Evolutionary conservation across 345 rosid species (phyloP), one percentile per base, ranked within the genome.

Genomic region (Moringa oleifera): DNA sequence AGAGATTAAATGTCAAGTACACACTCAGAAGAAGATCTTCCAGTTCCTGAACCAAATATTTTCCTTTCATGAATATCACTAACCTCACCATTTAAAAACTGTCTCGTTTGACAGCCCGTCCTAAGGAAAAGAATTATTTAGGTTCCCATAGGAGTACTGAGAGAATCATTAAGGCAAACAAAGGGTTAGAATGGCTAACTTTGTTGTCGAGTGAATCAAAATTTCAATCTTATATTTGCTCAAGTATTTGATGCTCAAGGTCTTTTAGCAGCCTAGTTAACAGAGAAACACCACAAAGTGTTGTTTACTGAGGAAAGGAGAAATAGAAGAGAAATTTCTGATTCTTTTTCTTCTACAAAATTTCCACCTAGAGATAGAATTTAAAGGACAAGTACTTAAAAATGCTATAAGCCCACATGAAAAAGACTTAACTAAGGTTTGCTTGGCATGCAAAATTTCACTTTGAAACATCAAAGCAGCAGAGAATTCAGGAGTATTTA

Each of bases 141-240:
- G 33, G 33, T 28, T 28, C 33, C 33, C 3, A 28, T 2, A 28
- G 33, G 33, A 28, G 5, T 28, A 2, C 33, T 2, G 33, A 28
- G 8, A 28, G 8, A 3, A 2, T 28, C 8, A 28, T 28, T 28
- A 8, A 28, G 3, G 3, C 8, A 28, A 28, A 28, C 33, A 3
- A 8, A 28, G 33, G 33, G 33, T 2, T 28, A 28, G 8, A 28
- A 2, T 28, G 8, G 33, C 33, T 28, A 33, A 41, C 47, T 4
- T 41, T 11, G 6, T 41, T 41, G 47, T 5, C 17, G 12, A 41
- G 47, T 41, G 47, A 41, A 41, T 41, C 13, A 41, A 41, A 41
- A 41, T 46, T 58, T 49, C 54, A 59, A 20, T 24, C 36, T 22
- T 23, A 22, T 75, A 60, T 69, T 75, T 67, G 51, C 55, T 54